These are phyloP conservation scores for Scopulariopsis brevicaulis DNA, from an alignment of 2,329 filamentous ascomycete species.

Conservation along the genomic window DNA sequence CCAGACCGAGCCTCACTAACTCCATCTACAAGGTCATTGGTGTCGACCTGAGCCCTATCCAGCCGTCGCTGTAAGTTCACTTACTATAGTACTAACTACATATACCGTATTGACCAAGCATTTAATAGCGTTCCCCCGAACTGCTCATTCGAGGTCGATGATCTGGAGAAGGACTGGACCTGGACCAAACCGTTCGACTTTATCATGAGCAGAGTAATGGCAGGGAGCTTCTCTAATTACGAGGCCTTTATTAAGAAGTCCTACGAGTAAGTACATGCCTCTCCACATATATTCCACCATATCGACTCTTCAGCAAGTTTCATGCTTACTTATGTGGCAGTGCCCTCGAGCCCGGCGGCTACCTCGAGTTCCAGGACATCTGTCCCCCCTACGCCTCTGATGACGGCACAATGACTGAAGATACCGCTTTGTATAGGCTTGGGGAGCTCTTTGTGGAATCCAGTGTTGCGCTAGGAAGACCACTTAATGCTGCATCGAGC, in stretches of 20 bases:
- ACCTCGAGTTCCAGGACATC: constrained; percentile 41
- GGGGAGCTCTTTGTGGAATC: constrained; percentile 26
- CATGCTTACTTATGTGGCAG: not conserved
- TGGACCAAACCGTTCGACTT: constrained; percentile 27
- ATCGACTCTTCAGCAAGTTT: not conserved
- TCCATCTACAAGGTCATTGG: constrained; percentile 6
- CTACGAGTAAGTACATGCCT: not conserved
- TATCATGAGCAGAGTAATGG: constrained; percentile 21
- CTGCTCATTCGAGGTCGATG: constrained; percentile 5
- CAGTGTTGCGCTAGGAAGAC: constrained; percentile 22
- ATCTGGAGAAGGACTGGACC: constrained; percentile 27
- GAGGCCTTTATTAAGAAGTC: constrained; percentile 22
- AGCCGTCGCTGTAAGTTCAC: constrained; percentile 7
- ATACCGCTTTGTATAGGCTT: constrained; percentile 27
- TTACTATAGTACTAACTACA: too few species aligned
- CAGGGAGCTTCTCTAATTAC: constrained; percentile 15
- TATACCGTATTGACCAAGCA: too few species aligned
- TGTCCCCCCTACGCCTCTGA: constrained; percentile 25
- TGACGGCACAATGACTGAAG: constrained; percentile 27
- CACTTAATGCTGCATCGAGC: constrained; percentile 19
- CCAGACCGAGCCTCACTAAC: constrained; percentile 8
- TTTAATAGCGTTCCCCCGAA: constrained; percentile 15
- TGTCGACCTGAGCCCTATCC: too few species aligned
- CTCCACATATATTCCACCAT: too few species aligned
- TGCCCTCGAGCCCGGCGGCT: constrained; percentile 36